Base-by-base conservation (phyloP, 179 eudicot genomes). In the Actinidia arguta region DNA sequence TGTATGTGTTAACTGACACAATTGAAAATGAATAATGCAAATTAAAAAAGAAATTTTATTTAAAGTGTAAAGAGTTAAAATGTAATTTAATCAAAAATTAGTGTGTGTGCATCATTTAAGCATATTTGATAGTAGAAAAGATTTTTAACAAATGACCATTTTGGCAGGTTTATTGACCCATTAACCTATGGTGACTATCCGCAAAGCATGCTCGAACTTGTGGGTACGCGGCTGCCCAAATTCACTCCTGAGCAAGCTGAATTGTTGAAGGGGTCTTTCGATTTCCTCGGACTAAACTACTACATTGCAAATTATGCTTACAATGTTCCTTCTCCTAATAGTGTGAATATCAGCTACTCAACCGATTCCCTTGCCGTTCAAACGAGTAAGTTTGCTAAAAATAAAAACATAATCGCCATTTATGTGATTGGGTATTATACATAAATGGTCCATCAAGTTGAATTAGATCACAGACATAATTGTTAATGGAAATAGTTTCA, bases 111-210 rank as follows among this genome's bases (percentile, higher is more conserved):
- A 42, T 20, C 8, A 12, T 8, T 2, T 3, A 46, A 51, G 4
- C 46, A 69, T 31, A 6, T 31, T 69, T 36, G 36, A 31, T 31
- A 51, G 13, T 22, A 24, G 16, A 13, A 25, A 42, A 36, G 8
- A 51, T 42, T 8, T 3, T 27, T 5, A 59, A 0, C 11, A 4
- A 17, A 7, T 51, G 17, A 0, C 18, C 9, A 20, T 80, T 73
- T 78, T 3, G 55, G 20, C 76, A 87, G 92, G 90, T 84, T 82
- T 76, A 83, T 89, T 0, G 48, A 79, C 66, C 86, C 86, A 63
- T 4, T 80, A 27, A 80, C 50, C 4, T 83, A 16, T 5, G 85
- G 85, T 4, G 75, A 81, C 6, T 85, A 85, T 55, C 84, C 87
- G 5, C 20, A 51, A 70, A 69, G 12, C 8, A 76, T 85, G 87